Evolutionary conservation across 441 rosid genomes (phyloP), one percentile per base, ranked within the genome.

Genomic region (Populus hybrid): DNA sequence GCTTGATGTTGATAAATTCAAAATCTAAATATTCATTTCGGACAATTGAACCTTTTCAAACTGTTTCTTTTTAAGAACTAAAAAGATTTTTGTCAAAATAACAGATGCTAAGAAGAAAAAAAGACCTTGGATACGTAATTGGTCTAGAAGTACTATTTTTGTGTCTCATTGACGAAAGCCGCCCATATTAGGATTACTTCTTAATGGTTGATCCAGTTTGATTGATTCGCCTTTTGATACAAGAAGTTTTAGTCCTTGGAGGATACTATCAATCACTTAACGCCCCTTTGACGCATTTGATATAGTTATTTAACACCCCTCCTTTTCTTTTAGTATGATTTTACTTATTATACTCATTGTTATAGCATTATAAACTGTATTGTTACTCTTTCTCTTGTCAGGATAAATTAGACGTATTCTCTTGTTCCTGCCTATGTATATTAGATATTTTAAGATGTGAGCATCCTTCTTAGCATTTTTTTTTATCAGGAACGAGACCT

Each of bases 131-230:
- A 24, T 24, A 24, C 24, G 24, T 24, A 24, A 24, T 24, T 0
- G 24, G 24, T 24, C 24, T 24, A 24, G 1, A 24, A 24, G 24
- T 24, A 24, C 24, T 24, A 24, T 24, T 24, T 24, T 24, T 24
- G 24, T 24, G 24, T 24, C 24, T 24, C 1, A 24, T 24, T 24
- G 24, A 24, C 1, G 24, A 24, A 24, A 24, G 24, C 68, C 68
- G 72, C 72, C 73, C 67, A 76, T n/a, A 38, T 63, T 70, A 23
- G 14, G 42, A 61, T 77, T 36, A 63, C 16, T 77, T 8, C 9
- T 70, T 70, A 77, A 70, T 77, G 23, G 14, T 77, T 70, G 32
- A 61, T 77, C 40, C 6, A 61, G 69, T 77, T 77, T 70, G 65
- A 63, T 70, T 24, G 6, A 63, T 70, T 70, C 1, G 3, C 46